These are phyloP conservation scores for Nannochloris sp. DNA, from an alignment of 139 green algal species.

Conservation along the genomic window DNA sequence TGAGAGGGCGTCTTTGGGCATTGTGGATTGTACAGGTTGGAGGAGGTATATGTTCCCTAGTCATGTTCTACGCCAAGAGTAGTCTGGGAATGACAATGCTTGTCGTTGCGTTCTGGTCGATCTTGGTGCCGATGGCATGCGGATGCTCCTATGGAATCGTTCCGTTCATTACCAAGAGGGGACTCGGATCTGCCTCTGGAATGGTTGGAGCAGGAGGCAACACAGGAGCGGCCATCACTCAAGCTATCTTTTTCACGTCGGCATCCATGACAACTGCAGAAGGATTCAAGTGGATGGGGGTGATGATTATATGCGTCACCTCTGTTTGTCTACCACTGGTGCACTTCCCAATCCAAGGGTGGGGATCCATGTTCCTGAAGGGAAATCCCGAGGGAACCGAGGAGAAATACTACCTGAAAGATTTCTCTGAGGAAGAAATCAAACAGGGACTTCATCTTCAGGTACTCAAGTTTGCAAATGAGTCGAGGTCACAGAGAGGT, in stretches of 20 bases:
- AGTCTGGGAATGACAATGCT: constrained; percentile 61
- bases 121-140: constrained; percentile 39
- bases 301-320: constrained; percentile 69
- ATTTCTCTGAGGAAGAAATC: constrained; percentile 48
- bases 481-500: constrained; percentile 23
- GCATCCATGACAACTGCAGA: constrained; percentile 42
- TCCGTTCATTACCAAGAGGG: constrained; percentile 69
- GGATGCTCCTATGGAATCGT: constrained; percentile 68
- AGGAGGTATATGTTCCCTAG: constrained; percentile 65
- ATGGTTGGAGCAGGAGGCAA: constrained; percentile 88
- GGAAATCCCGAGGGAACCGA: constrained; percentile 55
- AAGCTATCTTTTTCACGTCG: constrained; percentile 80
- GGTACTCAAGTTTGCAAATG: constrained; percentile 19
- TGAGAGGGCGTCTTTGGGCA: constrained; percentile 63
- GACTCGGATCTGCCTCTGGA: constrained; percentile 77
- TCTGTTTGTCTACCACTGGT: constrained; percentile 28
- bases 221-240: constrained; percentile 71
- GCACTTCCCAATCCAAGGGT: constrained; percentile 88
- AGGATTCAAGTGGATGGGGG: constrained; percentile 78
- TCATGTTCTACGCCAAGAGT: constrained; percentile 57
- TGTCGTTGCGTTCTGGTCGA: constrained; percentile 76
- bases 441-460: constrained; percentile 32
- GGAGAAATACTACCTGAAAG: constrained; percentile 77
- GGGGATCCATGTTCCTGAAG: constrained; percentile 75
- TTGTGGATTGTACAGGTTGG: constrained; percentile 63